phyloP scores from a whole-genome alignment of 441 rosid species.

The Sinapis alba region DNA sequence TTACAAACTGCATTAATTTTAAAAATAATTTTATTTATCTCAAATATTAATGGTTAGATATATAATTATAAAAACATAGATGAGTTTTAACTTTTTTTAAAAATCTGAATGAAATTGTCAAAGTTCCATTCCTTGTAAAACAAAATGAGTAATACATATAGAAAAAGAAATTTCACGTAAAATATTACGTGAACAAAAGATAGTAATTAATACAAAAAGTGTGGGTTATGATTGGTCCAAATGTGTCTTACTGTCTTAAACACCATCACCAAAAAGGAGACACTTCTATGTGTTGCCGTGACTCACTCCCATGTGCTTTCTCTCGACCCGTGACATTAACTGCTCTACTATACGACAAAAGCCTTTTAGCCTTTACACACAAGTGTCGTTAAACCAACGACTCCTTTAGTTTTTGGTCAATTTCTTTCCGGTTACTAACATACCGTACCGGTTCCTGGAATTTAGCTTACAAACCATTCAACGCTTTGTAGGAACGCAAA shows the following conservation, averaged over 20 bases:
- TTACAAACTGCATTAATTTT: too few species aligned
- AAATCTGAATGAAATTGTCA: too few species aligned
- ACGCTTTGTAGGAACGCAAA: slow-evolving; percentile 14
- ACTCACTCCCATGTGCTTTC: slow-evolving; percentile 41
- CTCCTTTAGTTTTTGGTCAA: not conserved
- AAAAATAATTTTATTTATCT: too few species aligned
- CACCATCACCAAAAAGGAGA: slow-evolving; percentile 31
- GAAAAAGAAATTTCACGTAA: too few species aligned
- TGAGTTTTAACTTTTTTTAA: too few species aligned
- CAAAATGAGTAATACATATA: too few species aligned
- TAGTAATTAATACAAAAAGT: slow-evolving; percentile 16
- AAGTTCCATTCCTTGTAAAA: too few species aligned
- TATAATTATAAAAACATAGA: too few species aligned
- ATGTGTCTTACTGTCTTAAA: slow-evolving; percentile 2
- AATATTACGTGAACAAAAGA: not conserved
- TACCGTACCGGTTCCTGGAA: slow-evolving; percentile 26
- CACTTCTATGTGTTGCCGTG: slow-evolving; percentile 37
- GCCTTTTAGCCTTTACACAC: slow-evolving; percentile 2
- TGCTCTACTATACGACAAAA: slow-evolving; percentile 29
- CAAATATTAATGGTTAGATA: too few species aligned
- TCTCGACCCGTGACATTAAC: slow-evolving; percentile 40
- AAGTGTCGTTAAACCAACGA: slow-evolving; percentile 31
- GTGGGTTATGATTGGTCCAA: slow-evolving; percentile 25
- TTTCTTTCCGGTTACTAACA: slow-evolving; percentile 15
- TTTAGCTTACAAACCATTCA: slow-evolving; percentile 6